These are phyloP conservation scores for Pseudogymnoascus sp. DNA, from an alignment of 2,329 filamentous ascomycete genomes.

Conservation along the genomic window DNA sequence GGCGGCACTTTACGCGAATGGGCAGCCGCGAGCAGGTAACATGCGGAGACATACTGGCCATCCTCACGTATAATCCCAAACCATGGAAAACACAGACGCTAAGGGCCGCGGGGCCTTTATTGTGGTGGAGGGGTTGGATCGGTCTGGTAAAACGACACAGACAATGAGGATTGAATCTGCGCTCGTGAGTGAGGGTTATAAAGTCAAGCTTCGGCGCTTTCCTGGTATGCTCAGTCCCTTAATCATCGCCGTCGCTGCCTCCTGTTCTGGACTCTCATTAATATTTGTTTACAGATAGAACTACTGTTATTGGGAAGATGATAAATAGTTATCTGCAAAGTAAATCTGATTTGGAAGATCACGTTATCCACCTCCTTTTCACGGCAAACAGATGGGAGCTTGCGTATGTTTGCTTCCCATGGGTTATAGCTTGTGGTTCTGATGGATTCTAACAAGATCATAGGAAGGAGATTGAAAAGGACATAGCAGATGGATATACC, in stretches of 20 bases:
- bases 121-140: conserved; percentile 63
- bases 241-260: background rate
- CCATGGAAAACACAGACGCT: background rate
- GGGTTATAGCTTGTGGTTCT: conserved; percentile 23
- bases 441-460: background rate
- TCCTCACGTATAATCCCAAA: background rate
- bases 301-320: conserved; percentile 58
- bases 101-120: conserved; percentile 48
- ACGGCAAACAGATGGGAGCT: conserved; percentile 65
- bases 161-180: conserved; percentile 47
- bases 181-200: conserved; percentile 41
- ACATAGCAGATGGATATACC: conserved; percentile 58
- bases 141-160: conserved; percentile 66
- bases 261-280: conserved; percentile 2
- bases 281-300: conserved; percentile 43
- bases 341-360: conserved; percentile 54
- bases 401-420: conserved; percentile 15
- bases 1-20: conserved; percentile 3
- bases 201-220: conserved; percentile 54
- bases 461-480: conserved; percentile 42
- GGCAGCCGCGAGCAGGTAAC: background rate
- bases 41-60: background rate
- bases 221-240: conserved; percentile 41
- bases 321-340: conserved; percentile 59
- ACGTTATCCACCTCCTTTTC: conserved; percentile 64